Conservation (phyloP, 179 eudicot genomes). For the Camellia oleifera region DNA sequence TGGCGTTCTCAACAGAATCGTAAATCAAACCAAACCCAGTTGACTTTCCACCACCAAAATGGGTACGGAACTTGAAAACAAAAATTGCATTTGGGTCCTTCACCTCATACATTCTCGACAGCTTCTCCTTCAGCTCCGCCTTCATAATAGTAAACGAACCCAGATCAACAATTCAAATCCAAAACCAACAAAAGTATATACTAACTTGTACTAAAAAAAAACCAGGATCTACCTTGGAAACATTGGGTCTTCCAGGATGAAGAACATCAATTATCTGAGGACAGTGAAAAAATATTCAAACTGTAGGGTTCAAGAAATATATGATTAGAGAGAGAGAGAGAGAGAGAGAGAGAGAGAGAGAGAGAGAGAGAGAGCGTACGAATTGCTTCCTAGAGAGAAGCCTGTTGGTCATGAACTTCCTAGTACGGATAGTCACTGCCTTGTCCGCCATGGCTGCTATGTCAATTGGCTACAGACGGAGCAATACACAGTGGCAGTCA, state of each 20-base stretch:
- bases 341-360: too few relatives aligned
- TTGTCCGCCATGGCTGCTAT: constrained; percentile 59
- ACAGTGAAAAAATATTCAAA: neutral
- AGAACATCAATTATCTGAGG: constrained; percentile 72
- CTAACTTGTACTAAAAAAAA: neutral
- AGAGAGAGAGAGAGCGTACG: constrained; percentile 20
- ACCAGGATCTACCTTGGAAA: constrained; percentile 52
- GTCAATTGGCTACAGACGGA: neutral
- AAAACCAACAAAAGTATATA: neutral
- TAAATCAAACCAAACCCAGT: constrained; percentile 59
- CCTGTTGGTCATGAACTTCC: constrained; percentile 94
- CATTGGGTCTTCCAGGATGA: constrained; percentile 82
- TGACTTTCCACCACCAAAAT: constrained; percentile 62
- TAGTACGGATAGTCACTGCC: constrained; percentile 68
- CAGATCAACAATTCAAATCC: neutral
- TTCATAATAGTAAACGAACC: constrained; percentile 8
- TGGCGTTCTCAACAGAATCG: constrained; percentile 52
- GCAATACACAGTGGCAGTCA: neutral
- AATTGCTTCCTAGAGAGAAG: constrained; percentile 86
- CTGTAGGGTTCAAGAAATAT: neutral
- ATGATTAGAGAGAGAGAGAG: neutral
- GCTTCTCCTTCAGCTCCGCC: constrained; percentile 57
- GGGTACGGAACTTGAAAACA: constrained; percentile 62
- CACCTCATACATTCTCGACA: constrained; percentile 49
- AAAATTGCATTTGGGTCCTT: constrained; percentile 47